Conservation (phyloP, 495 filamentous ascomycete species). For the Evernia prunastri region DNA sequence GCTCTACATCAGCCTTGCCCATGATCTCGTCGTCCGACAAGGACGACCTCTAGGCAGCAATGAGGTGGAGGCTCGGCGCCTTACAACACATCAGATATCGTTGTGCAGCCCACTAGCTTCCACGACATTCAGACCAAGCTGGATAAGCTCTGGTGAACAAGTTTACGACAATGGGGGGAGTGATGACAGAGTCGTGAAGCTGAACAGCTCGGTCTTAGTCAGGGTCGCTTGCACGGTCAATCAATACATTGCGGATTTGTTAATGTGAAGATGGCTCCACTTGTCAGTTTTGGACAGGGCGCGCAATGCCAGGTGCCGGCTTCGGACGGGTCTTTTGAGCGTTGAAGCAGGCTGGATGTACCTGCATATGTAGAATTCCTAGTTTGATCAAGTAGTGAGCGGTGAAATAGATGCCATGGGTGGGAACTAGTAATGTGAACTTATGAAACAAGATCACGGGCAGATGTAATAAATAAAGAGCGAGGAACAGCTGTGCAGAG, state of each 20-base stretch:
- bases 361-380: not conserved
- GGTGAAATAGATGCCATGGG: not conserved
- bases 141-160: not conserved
- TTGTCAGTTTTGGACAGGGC: not conserved
- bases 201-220: not conserved
- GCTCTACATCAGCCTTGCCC: constrained; percentile 17
- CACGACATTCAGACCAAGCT: not conserved
- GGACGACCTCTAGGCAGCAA: not conserved
- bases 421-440: not conserved
- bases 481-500: not conserved
- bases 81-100: not conserved
- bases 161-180: not conserved
- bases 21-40: not conserved
- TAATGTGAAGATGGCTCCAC: not conserved
- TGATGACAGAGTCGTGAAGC: not conserved
- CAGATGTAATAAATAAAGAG: not conserved
- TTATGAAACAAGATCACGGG: not conserved
- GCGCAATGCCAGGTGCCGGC: not conserved
- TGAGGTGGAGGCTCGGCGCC: not conserved
- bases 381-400: not conserved
- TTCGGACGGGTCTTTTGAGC: not conserved
- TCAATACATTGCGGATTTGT: not conserved
- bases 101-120: not conserved
- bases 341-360: not conserved
- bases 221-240: not conserved